Base-by-base conservation (phyloP, 2,329 filamentous ascomycete species). In the Monosporascus sp. region DNA sequence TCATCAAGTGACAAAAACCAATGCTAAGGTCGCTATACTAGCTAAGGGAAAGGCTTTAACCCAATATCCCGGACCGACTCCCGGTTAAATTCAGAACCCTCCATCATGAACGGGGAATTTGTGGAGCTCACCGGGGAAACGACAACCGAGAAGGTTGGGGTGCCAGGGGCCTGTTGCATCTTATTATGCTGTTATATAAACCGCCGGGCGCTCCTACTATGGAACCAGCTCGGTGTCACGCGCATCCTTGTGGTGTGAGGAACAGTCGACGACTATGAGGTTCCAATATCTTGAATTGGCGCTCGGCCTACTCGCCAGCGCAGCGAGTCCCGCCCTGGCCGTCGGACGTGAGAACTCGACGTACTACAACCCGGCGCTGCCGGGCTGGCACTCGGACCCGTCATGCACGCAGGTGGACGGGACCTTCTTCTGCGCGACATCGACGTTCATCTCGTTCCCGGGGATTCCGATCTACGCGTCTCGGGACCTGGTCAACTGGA, bases 391-490 rank as follows among this genome's bases (percentile, higher is more conserved):
- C 57, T 73, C 77, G 0, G 77, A 80, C 58, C 78, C 77, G 0
- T 71, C 48, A 63, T 76, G 20, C 59, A 63, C 8, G 64, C 59
- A 74, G 17, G 58, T 63, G 9, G 62, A 74, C 37, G 69, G 72
- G n/a, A 76, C 72, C 5, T 80, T 78, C 60, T 79, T 77, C 63
- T 79, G 76, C 56, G 75, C 72, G 2, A 76, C 75, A 0, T 80
- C 78, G 0, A 79, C 75, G 1, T 82, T 81, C 58, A 74, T 76
- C 51, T 68, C 72, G 1, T 81, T 80, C 57, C 78, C 79, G 0
- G 78, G 78, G 0, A 65, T 81, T 5, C 78, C 78, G 0, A 72
- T 82, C 20, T 75, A 81, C 59, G 76, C 77, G 2, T 79, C 74
- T n/a, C 73, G 70, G 51, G 78, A 82, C 59, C 62, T 83, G 18